phyloP scores from a whole-genome alignment of 2,329 filamentous ascomycete species.

The Colletotrichum cordylinicola region DNA sequence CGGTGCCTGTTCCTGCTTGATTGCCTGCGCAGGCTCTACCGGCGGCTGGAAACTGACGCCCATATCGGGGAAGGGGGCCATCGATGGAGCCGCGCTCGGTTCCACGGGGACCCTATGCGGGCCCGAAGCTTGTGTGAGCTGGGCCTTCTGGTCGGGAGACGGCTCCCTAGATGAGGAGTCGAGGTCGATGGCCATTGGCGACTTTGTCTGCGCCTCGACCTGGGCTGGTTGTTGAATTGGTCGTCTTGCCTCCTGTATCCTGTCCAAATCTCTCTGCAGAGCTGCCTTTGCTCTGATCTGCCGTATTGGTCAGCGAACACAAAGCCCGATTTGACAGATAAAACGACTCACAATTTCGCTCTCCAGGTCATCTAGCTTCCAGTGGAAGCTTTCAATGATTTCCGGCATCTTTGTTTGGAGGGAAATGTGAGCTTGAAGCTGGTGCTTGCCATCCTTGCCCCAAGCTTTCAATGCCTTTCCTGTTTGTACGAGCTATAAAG shows the following conservation, averaged over 20 bases:
- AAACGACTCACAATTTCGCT: conserved; percentile 56
- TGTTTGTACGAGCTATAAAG: conserved; percentile 59
- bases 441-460: conserved; percentile 44
- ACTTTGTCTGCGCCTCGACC: conserved; percentile 39
- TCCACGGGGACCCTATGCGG: conserved; percentile 18
- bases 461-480: conserved; percentile 61
- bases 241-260: conserved; percentile 31
- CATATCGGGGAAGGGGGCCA: conserved; percentile 64
- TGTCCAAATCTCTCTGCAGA: conserved; percentile 58
- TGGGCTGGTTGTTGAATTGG: conserved; percentile 27
- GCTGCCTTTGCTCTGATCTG: conserved; percentile 61
- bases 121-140: neutral
- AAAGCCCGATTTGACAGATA: neutral
- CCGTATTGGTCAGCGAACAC: neutral
- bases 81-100: conserved; percentile 38
- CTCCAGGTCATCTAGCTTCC: conserved; percentile 62
- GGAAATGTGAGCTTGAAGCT: conserved; percentile 35
- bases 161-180: conserved; percentile 35
- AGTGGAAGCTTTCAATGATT: conserved; percentile 54
- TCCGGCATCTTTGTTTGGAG: conserved; percentile 50
- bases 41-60: conserved; percentile 46
- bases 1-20: conserved; percentile 16
- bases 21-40: conserved; percentile 25
- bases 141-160: neutral
- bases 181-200: conserved; percentile 41